Evolutionary conservation across 306 rosid species (phyloP), one percentile per base, ranked within the genome.

Genomic region (Geum urbanum): DNA sequence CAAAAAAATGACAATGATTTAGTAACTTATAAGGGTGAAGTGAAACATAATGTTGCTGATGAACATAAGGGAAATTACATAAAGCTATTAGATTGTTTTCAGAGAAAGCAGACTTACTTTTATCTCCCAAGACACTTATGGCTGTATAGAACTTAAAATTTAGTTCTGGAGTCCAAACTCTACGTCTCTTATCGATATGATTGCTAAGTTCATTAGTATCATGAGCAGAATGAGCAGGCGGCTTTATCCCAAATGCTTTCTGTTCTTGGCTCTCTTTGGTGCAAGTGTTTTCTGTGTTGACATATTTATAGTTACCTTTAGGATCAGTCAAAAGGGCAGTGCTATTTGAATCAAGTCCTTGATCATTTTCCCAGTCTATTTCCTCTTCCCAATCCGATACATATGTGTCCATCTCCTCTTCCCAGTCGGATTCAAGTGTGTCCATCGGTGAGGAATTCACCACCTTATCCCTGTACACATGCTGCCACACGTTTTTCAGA

Each of bases 111-210:
- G 51, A 56, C 16, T 57, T 88, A 86, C 91, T 67, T 66, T 50
- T 18, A 49, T 72, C 80, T 55, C 87, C 87, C 41, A 86, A 51
- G 53, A 40, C 48, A 50, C 63, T 69, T 37, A 86, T 9, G 52
- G 86, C 89, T 57, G 71, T 51, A 8, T 45, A 6, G 22, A 88
- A 88, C 82, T 82, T 86, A 2, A 35, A 75, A 63, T 67, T 87
- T n/a, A 81, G 64, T 32, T 82, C 74, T 0, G 73, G 54, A 59
- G 64, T 76, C 91, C 95, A 88, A 46, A 78, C 53, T 11, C 40
- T 15, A 50, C 79, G 84, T 45, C 18, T 78, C 13, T 56, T 80
- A 9, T 53, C 67, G 32, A 27, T 27, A 2, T 2, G 32, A 27
- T 27, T n/a, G n/a, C n/a, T n/a, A n/a, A n/a, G 54, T 18, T 43